These are phyloP conservation scores for Purpureocillium lavendulum DNA, from an alignment of 2,329 filamentous ascomycete species.

Conservation along the genomic window DNA sequence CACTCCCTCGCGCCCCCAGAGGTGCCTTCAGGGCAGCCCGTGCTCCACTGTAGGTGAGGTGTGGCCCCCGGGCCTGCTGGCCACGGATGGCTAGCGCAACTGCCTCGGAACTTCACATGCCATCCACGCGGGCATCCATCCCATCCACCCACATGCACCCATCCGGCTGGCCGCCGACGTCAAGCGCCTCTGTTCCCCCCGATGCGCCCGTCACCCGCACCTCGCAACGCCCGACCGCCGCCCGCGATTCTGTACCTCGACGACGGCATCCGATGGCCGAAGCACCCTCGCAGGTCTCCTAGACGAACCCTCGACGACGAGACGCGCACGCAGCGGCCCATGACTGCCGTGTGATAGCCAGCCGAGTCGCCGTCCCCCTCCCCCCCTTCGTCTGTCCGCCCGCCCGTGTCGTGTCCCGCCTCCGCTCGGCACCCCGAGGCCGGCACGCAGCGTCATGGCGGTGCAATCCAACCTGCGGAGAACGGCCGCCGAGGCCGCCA, in stretches of 20 bases:
- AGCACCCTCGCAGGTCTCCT: no score
- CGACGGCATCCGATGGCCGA: no score
- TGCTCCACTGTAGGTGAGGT: no score
- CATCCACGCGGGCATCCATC: not conserved
- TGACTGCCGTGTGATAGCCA: not conserved
- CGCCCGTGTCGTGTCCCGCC: not conserved
- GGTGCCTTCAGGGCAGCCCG: no score
- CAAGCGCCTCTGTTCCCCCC: not conserved
- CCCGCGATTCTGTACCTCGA: no score
- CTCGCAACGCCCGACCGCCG: no score
- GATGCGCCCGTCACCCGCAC: not conserved
- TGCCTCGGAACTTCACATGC: conserved; percentile 7
- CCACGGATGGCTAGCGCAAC: not conserved
- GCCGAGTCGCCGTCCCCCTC: not conserved
- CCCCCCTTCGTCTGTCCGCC: no score
- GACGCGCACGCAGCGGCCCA: not conserved
- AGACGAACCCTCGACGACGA: no score
- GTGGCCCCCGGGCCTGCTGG: not conserved
- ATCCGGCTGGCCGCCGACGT: not conserved
- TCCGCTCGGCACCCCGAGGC: not conserved
- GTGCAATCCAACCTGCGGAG: conserved; percentile 75
- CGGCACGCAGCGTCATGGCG: conserved; percentile 51
- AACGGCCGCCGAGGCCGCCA: conserved; percentile 56
- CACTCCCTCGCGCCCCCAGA: no score
- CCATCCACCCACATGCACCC: not conserved